A percentile compares a stretch with the other conserved stretches of the same genome.
These are phyloP conservation scores for Mortierella antarctica DNA, from an alignment of 192 early-diverging fungal species.

Conservation along the genomic window DNA sequence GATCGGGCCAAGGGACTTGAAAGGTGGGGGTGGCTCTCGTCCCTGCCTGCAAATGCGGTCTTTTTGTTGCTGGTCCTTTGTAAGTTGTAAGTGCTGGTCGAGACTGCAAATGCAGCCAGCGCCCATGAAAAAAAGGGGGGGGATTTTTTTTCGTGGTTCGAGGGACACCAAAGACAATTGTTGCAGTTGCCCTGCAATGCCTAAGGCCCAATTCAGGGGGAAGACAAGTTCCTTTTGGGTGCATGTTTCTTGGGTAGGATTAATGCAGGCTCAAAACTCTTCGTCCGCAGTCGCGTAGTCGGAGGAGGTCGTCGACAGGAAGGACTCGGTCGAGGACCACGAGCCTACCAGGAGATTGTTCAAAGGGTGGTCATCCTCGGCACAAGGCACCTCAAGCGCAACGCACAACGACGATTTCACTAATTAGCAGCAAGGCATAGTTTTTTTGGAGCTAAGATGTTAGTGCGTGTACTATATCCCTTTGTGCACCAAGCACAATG, in stretches of 20 bases:
- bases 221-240: not conserved
- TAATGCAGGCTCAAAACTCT: conserved; percentile 7
- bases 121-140: not conserved
- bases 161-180: not conserved
- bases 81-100: no score
- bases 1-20: no score
- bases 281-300: conserved; percentile 37
- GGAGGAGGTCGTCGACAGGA: conserved; percentile 23
- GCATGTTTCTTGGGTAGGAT: not conserved
- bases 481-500: not conserved
- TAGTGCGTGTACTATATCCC: no score
- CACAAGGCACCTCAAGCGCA: conserved; percentile 14
- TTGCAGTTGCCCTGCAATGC: no score
- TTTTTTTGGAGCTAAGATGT: no score
- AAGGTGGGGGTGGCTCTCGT: no score
- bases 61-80: no score
- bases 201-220: no score
- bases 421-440: not conserved
- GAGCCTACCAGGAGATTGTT: conserved; percentile 29
- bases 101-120: no score
- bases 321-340: conserved; percentile 34
- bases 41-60: no score
- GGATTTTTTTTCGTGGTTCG: no score
- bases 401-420: conserved; percentile 25
- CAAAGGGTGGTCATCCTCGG: conserved; percentile 15